Percentiles rank a stretch among this genome's conserved stretches.
Conservation (phyloP, 768 basidiomycete species). For the Suillus clintonianus region DNA sequence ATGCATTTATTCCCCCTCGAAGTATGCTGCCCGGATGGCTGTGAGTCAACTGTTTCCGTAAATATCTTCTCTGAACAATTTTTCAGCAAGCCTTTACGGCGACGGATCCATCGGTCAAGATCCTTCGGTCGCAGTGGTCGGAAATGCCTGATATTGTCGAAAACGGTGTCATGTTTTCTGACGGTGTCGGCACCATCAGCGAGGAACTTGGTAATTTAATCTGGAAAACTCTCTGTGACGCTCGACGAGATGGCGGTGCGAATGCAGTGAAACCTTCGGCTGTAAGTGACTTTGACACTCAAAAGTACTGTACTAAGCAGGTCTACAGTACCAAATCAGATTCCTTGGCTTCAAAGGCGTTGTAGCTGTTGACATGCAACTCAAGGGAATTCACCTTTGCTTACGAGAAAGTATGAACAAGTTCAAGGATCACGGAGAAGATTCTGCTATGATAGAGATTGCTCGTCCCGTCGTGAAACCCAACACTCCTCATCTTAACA, state of each 20-base stretch:
- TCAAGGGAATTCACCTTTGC: conserved; percentile 63
- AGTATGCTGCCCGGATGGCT: conserved; percentile 79
- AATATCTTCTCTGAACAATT: conserved; percentile 8
- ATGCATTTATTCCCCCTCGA: conserved; percentile 64
- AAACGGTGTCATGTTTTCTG: conserved; percentile 57
- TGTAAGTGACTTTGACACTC: conserved; percentile 41
- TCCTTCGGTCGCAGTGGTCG: conserved; percentile 61
- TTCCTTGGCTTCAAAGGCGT: conserved; percentile 86
- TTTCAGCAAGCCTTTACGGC: conserved; percentile 74
- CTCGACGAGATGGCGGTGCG: conserved; percentile 35
- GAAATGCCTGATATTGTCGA: conserved; percentile 57
- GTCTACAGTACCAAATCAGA: conserved; percentile 69
- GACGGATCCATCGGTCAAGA: conserved; percentile 70
- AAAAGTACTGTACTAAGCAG: background rate
- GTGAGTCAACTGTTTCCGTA: conserved; percentile 14
- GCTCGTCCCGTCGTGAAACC: conserved; percentile 63
- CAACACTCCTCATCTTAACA: conserved; percentile 67
- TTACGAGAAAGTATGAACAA: conserved; percentile 76
- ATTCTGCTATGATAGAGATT: conserved; percentile 69
- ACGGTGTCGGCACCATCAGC: conserved; percentile 83
- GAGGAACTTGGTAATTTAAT: conserved; percentile 55
- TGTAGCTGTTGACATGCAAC: conserved; percentile 62
- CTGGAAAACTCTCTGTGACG: conserved; percentile 54
- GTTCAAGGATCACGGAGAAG: conserved; percentile 54
- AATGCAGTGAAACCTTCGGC: conserved; percentile 55